Evolutionary conservation across 106 monocot genomes (phyloP).

Genomic region (Hemerocallis citrina): DNA sequence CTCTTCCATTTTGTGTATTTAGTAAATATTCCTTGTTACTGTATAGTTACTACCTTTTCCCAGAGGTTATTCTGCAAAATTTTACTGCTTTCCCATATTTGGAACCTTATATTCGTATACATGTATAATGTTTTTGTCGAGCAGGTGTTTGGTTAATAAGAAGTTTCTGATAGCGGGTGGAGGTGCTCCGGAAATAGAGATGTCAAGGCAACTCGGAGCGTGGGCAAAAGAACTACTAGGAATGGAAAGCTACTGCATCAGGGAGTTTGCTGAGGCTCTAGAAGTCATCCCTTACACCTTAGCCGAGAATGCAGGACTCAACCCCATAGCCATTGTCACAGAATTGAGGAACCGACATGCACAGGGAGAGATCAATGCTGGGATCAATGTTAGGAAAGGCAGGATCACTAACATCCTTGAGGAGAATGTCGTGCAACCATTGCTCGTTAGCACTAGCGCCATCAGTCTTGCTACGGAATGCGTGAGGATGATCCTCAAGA

Average conservation of each 20-base stretch:
- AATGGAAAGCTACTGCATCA: conserved; percentile 91
- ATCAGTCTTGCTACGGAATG: conserved; percentile 78
- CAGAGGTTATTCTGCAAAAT: no score
- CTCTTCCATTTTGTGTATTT: no score
- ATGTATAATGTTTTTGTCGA: no score
- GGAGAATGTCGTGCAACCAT: conserved; percentile 96
- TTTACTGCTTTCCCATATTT: no score
- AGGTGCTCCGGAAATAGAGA: conserved; percentile 95
- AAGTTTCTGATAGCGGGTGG: conserved; percentile 91
- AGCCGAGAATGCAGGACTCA: conserved; percentile 94
- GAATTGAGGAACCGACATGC: conserved; percentile 94
- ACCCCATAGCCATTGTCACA: conserved; percentile 80
- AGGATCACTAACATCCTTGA: conserved; percentile 91
- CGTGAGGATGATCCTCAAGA: conserved; percentile 99
- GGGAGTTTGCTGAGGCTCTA: conserved; percentile 86
- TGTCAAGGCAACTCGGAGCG: conserved; percentile 71
- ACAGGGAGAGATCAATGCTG: conserved; percentile 72
- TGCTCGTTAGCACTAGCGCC: conserved; percentile 88
- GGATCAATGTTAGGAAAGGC: conserved; percentile 97
- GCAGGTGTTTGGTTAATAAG: conserved; percentile 90
- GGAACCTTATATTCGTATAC: background rate
- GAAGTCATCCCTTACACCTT: conserved; percentile 94
- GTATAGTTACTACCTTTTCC: no score
- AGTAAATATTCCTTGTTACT: no score
- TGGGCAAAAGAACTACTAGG: conserved; percentile 91